A percentile compares a stretch with the other conserved stretches of the same genome.
phyloP scores from a whole-genome alignment of 1,139 yeast species.

The Yamadazyma buinensis region DNA sequence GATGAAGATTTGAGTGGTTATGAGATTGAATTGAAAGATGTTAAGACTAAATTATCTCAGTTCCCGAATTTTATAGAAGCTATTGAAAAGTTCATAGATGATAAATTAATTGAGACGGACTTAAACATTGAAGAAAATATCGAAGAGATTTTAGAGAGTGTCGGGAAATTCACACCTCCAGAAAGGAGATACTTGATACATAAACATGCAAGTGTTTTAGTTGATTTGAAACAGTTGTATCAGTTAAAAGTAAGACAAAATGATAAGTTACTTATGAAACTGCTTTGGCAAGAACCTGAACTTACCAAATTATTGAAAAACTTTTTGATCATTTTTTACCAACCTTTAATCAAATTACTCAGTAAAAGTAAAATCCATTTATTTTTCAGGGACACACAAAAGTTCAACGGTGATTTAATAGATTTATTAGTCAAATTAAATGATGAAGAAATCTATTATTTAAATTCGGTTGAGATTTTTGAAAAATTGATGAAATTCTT shows the following conservation, averaged over 20 bases:
- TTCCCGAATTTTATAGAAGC: constrained; percentile 22
- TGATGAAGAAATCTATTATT: constrained; percentile 47
- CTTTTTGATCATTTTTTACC: constrained; percentile 72
- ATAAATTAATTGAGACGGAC: constrained; percentile 7
- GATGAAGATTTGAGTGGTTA: constrained; percentile 76
- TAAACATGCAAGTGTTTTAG: constrained; percentile 22
- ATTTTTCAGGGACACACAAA: constrained; percentile 70
- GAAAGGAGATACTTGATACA: not conserved
- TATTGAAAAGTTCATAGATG: constrained; percentile 18
- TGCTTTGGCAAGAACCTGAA: constrained; percentile 83
- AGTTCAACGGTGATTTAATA: constrained; percentile 70
- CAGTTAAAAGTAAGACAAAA: constrained; percentile 62
- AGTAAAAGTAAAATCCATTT: constrained; percentile 72
- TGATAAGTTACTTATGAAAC: constrained; percentile 72
- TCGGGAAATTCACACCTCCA: not conserved
- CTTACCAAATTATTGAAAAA: constrained; percentile 68
- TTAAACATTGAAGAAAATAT: constrained; percentile 10
- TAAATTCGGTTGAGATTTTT: constrained; percentile 51
- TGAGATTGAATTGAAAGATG: constrained; percentile 48
- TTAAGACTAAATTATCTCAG: constrained; percentile 26
- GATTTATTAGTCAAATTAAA: constrained; percentile 40
- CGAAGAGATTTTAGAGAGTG: constrained; percentile 2
- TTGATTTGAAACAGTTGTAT: constrained; percentile 58
- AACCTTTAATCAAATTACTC: constrained; percentile 76
- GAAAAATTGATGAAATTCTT: constrained; percentile 61